Evolutionary conservation across 1,284 basidiomycete species (phyloP).

Genomic region (Pisolithus thermaeus): DNA sequence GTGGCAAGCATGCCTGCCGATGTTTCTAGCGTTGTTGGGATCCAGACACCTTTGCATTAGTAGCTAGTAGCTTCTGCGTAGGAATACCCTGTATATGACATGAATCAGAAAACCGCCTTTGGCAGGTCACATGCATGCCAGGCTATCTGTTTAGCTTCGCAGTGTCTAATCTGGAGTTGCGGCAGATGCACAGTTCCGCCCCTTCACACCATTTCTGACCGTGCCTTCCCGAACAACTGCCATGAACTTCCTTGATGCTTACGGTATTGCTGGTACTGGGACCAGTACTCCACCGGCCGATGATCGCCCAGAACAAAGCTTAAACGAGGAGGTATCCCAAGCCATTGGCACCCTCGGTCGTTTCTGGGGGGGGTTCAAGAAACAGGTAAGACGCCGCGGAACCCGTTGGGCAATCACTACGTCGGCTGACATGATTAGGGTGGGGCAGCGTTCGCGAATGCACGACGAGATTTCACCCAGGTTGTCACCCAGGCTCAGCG

Average conservation of each 20-base stretch:
- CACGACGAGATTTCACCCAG: constrained; percentile 72
- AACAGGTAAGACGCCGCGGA: constrained; percentile 58
- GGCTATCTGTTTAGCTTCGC: no score
- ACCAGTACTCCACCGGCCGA: constrained; percentile 39
- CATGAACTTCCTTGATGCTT: constrained; percentile 74
- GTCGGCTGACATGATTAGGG: constrained; percentile 42
- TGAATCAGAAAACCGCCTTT: no score
- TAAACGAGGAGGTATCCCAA: constrained; percentile 84
- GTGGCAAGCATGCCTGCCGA: constrained; percentile 11
- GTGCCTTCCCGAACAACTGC: constrained; percentile 9
- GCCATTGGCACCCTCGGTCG: constrained; percentile 79
- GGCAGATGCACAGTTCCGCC: not conserved
- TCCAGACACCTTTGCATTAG: constrained; percentile 2
- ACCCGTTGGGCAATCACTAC: not conserved
- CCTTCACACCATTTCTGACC: no score
- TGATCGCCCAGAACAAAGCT: constrained; percentile 48
- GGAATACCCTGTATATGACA: not conserved
- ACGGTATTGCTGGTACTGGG: constrained; percentile 43
- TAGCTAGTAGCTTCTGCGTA: constrained; percentile 18
- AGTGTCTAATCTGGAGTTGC: no score
- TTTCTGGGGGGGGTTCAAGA: constrained; percentile 86
- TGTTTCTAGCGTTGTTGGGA: constrained; percentile 4
- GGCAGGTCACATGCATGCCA: no score
- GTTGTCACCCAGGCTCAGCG: constrained; percentile 81
- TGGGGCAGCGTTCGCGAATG: constrained; percentile 63